These are phyloP conservation scores for Tetrapisispora nanseiensis DNA, from an alignment of 805 yeast species.

Conservation along the genomic window DNA sequence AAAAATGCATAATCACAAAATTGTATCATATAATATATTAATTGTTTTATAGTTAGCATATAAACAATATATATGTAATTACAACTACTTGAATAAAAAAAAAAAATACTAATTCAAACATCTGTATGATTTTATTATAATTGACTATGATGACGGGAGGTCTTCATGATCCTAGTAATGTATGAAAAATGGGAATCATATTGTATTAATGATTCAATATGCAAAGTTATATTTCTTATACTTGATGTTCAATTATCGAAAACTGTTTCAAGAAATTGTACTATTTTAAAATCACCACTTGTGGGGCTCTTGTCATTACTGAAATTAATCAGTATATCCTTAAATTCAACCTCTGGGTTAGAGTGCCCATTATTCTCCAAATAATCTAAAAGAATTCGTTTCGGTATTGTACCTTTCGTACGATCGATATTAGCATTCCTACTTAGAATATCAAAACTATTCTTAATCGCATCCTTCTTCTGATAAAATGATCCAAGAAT, in stretches of 20 bases:
- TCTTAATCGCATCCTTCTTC: slow-evolving; percentile 38
- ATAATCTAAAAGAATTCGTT: slow-evolving; percentile 39
- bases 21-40: not conserved
- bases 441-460: slow-evolving; percentile 39
- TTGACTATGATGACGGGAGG: too few relatives aligned
- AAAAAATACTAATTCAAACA: too few relatives aligned
- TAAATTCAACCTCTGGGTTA: slow-evolving; percentile 35
- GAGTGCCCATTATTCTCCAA: slow-evolving; percentile 38
- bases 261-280: slow-evolving; percentile 50
- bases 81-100: not conserved
- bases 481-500: slow-evolving; percentile 44
- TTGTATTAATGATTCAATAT: not conserved
- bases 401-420: slow-evolving; percentile 35
- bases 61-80: not conserved
- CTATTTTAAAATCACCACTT: slow-evolving; percentile 47
- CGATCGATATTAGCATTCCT: slow-evolving; percentile 19
- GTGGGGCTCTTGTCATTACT: slow-evolving; percentile 46
- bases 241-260: slow-evolving; percentile 11
- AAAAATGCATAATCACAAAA: not conserved
- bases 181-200: too few relatives aligned
- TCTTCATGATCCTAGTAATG: too few relatives aligned
- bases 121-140: too few relatives aligned
- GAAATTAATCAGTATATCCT: slow-evolving; percentile 44
- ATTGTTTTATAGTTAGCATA: not conserved
- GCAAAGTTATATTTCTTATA: not conserved